A percentile compares a stretch with the other conserved stretches of the same genome.
phyloP scores from a whole-genome alignment of 108 stramenopile genomes.

The Fistulifera pelliculosa region DNA sequence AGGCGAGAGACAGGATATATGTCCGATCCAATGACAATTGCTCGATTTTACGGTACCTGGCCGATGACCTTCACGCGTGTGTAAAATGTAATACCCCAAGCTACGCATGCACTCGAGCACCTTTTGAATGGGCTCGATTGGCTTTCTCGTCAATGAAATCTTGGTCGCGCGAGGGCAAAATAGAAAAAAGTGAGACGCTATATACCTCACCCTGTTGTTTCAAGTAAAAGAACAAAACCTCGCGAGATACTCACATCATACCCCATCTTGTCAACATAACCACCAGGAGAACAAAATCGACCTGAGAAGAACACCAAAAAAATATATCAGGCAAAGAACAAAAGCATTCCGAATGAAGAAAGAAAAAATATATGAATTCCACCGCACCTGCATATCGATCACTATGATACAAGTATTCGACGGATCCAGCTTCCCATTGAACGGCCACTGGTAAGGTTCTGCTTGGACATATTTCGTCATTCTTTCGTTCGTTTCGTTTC shows the following conservation, averaged over 20 bases:
- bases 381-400: slow-evolving; percentile 30
- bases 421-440: slow-evolving; percentile 31
- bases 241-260: slow-evolving; percentile 35
- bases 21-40: not conserved
- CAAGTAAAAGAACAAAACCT: no score
- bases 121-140: slow-evolving; percentile 42
- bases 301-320: not conserved
- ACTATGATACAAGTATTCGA: slow-evolving; percentile 42
- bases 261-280: slow-evolving; percentile 57
- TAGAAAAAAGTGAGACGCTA: no score
- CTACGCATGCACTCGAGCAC: slow-evolving; percentile 25
- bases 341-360: not conserved
- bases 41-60: slow-evolving; percentile 4
- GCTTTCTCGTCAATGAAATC: slow-evolving; percentile 25
- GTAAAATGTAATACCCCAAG: slow-evolving; percentile 33
- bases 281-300: slow-evolving; percentile 48
- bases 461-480: slow-evolving; percentile 28
- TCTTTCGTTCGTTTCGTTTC: no score
- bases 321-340: not conserved
- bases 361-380: not conserved
- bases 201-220: no score
- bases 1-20: not conserved
- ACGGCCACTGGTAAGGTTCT: slow-evolving; percentile 47
- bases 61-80: slow-evolving; percentile 53
- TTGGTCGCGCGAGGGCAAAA: no score